These are phyloP conservation scores for Phytophthora palmivora DNA, from an alignment of 352 stramenopile genomes.

Conservation along the genomic window DNA sequence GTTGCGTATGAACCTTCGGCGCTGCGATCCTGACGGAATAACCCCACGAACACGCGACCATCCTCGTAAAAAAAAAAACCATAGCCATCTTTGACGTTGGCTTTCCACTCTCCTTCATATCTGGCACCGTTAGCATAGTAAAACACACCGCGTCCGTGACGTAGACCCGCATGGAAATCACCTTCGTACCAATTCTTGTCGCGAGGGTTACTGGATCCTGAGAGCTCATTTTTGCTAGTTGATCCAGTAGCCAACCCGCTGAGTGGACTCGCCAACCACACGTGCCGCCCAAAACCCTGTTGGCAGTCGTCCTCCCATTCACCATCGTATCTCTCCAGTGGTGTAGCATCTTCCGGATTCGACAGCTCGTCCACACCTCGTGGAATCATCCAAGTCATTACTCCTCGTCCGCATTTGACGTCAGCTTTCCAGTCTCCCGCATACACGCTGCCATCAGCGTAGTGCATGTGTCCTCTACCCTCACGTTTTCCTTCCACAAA, in stretches of 20 bases:
- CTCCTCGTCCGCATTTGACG: slow-evolving; percentile 72
- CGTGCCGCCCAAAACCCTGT: slow-evolving; percentile 82
- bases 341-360: slow-evolving; percentile 16
- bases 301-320: slow-evolving; percentile 76
- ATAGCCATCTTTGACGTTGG: slow-evolving; percentile 80
- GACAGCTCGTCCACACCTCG: slow-evolving; percentile 1
- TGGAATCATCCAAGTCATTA: slow-evolving; percentile 75
- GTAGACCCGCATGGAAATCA: slow-evolving; percentile 68
- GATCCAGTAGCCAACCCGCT: not conserved
- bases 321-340: slow-evolving; percentile 74
- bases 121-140: slow-evolving; percentile 88
- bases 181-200: slow-evolving; percentile 90
- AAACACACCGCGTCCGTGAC: slow-evolving; percentile 76
- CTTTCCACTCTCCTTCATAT: slow-evolving; percentile 86
- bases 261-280: slow-evolving; percentile 57
- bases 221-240: slow-evolving; percentile 11
- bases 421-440: slow-evolving; percentile 75
- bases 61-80: slow-evolving; percentile 82
- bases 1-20: slow-evolving; percentile 39
- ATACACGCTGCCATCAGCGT: slow-evolving; percentile 71
- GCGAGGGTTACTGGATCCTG: slow-evolving; percentile 25
- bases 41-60: slow-evolving; percentile 58
- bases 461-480: slow-evolving; percentile 71
- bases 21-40: slow-evolving; percentile 57
- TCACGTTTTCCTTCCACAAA: slow-evolving; percentile 61